Conservation (phyloP, 1,284 basidiomycete species). For the Fomitopsis betulina region DNA sequence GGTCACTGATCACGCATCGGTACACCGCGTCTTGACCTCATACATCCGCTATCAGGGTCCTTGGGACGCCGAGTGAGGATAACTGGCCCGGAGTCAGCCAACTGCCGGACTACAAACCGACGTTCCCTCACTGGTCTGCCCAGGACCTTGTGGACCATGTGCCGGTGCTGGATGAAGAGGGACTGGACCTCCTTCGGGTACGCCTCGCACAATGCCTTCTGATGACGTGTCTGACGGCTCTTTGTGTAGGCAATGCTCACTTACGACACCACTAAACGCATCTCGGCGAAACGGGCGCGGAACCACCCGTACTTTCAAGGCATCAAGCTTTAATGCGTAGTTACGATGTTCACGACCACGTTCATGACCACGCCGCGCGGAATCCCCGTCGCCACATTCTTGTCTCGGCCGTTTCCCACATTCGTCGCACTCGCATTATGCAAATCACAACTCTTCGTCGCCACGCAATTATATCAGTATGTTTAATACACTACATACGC, state of each 20-base stretch:
- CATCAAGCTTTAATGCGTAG: constrained; percentile 29
- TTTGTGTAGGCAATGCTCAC: constrained; percentile 66
- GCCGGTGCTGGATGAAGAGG: constrained; percentile 63
- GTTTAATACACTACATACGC: constrained; percentile 15
- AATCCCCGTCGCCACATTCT: background rate
- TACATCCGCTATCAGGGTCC: constrained; percentile 53
- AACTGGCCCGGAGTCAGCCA: constrained; percentile 88
- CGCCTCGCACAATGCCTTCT: constrained; percentile 15
- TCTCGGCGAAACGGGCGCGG: constrained; percentile 89
- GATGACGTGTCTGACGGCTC: background rate
- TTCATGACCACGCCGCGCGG: background rate
- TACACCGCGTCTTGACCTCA: background rate
- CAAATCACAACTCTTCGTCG: constrained; percentile 10
- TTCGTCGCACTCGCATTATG: constrained; percentile 8
- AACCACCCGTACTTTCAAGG: constrained; percentile 78
- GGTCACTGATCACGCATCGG: constrained; percentile 15
- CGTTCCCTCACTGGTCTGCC: constrained; percentile 91
- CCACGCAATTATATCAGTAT: constrained; percentile 14
- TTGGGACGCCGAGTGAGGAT: constrained; percentile 94
- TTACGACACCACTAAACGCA: constrained; percentile 92
- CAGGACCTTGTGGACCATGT: constrained; percentile 69
- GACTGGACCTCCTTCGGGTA: constrained; percentile 77
- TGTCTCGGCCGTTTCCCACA: background rate
- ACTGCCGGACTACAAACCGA: constrained; percentile 93
- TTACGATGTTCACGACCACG: background rate